Conservation (phyloP, 495 filamentous ascomycete genomes). For the Neurospora sp. region DNA sequence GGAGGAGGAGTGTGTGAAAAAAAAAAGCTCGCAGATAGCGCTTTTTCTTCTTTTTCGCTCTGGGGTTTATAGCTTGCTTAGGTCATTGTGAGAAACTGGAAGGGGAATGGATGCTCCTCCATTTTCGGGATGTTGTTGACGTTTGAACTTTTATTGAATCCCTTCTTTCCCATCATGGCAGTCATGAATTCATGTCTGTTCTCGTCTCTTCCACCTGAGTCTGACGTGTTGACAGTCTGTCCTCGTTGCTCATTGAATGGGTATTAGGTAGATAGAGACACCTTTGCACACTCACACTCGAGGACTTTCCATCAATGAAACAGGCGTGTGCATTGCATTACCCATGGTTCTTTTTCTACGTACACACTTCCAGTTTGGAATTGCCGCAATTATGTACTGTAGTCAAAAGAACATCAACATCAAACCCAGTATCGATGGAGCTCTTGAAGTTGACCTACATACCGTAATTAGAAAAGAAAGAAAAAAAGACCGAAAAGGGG, state of each 20-base stretch:
- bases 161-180: neutral
- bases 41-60: constrained; percentile 9
- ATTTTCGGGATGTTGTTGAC: neutral
- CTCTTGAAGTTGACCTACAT: neutral
- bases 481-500: neutral
- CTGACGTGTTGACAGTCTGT: neutral
- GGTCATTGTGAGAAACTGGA: neutral
- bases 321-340: neutral
- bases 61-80: neutral
- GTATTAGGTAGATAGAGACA: neutral
- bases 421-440: neutral
- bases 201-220: neutral
- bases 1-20: neutral
- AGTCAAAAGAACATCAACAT: neutral
- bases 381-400: neutral
- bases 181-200: neutral
- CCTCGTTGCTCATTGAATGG: neutral
- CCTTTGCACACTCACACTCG: neutral
- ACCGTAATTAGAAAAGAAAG: neutral
- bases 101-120: neutral
- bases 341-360: neutral
- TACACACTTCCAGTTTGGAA: neutral
- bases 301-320: neutral
- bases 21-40: neutral
- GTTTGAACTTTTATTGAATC: neutral